Evolutionary conservation across 1,284 basidiomycete species (phyloP), one percentile per base, ranked within the genome.

Genomic region (Trichosporon coremiiforme): DNA sequence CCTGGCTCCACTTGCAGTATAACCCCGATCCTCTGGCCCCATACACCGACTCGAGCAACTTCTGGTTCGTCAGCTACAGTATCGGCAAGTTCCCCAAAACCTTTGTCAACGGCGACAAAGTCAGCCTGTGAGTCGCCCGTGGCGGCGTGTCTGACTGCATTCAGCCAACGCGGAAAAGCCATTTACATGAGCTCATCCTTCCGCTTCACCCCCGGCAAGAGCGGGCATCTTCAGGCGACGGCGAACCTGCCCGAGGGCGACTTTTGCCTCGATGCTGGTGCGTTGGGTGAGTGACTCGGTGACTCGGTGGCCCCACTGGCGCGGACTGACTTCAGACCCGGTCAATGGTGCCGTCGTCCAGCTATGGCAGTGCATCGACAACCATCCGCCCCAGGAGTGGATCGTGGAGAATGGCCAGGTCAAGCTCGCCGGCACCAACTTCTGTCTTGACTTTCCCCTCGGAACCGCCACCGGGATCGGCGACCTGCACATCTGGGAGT

Each of bases 331-430:
- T n/a, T 20, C n/a, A 53, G 55, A 64, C 47, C 70, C 75, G 20
- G 38, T 45, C 6, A 68, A 72, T 62, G 73, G 72, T 15, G 63
- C 65, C 25, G 50, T 63, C 8, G 65, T 71, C 65, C 74, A 77
- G 68, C 70, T 77, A 66, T 71, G 67, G 67, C 57, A 47, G 41
- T 69, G 68, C 68, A 66, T 63, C 68, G 53, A 15, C 57, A 55
- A 41, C n/a, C 55, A 75, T 4, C n/a, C 71, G 2, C 71, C 74
- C 29, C 67, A 68, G 67, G 67, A 67, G n/a, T 78, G 75, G 75
- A 17, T 31, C 25, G 4, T 29, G 8, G 29, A 1, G 22, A 9
- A 9, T 20, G 13, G 12, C 29, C 25, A 57, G 55, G 9, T 29
- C 25, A 29, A 20, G 25, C 22, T 57, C 29, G 25, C 22, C 5